A percentile compares a stretch with the other conserved stretches of the same genome.
phyloP scores from a whole-genome alignment of 2,329 filamentous ascomycete genomes.

The Stylonectria norvegica region DNA sequence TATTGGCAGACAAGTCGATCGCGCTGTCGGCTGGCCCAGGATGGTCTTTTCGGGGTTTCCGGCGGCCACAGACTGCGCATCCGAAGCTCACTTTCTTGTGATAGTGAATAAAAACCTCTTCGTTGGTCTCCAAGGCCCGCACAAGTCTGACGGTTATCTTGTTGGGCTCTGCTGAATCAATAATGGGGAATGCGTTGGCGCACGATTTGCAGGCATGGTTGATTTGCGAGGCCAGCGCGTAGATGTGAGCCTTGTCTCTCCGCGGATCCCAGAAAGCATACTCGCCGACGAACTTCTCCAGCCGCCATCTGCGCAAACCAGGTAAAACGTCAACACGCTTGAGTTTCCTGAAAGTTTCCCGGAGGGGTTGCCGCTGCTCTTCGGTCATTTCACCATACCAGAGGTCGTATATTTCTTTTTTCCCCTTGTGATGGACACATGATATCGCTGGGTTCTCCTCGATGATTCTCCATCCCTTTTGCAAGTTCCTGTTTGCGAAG shows the following conservation, averaged over 20 bases:
- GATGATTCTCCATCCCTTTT: conserved; percentile 13
- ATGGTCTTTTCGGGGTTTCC: background rate
- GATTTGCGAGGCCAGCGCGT: conserved; percentile 22
- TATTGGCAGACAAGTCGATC: too few relatives aligned
- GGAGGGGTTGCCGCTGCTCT: conserved; percentile 3
- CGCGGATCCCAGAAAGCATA: conserved; percentile 23
- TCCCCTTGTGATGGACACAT: conserved; percentile 9
- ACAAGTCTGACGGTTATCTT: conserved; percentile 17
- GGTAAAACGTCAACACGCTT: conserved; percentile 3
- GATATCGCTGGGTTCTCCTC: conserved; percentile 16
- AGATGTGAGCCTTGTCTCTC: conserved; percentile 15
- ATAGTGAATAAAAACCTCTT: conserved; percentile 39
- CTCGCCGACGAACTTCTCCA: conserved; percentile 22
- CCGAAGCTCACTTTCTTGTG: conserved; percentile 26
- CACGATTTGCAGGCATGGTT: conserved; percentile 34
- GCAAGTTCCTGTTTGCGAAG: conserved; percentile 13
- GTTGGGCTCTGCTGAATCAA: conserved; percentile 6
- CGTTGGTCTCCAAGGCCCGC: conserved; percentile 19
- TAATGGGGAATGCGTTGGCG: conserved; percentile 24
- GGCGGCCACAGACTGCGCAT: conserved; percentile 23
- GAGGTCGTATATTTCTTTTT: conserved; percentile 1
- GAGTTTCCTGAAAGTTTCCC: conserved; percentile 11
- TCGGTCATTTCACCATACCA: conserved; percentile 14
- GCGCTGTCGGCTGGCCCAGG: too few relatives aligned
- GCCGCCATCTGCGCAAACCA: conserved; percentile 5